phyloP scores from a whole-genome alignment of 441 rosid genomes.

The Gossypium lobatum region DNA sequence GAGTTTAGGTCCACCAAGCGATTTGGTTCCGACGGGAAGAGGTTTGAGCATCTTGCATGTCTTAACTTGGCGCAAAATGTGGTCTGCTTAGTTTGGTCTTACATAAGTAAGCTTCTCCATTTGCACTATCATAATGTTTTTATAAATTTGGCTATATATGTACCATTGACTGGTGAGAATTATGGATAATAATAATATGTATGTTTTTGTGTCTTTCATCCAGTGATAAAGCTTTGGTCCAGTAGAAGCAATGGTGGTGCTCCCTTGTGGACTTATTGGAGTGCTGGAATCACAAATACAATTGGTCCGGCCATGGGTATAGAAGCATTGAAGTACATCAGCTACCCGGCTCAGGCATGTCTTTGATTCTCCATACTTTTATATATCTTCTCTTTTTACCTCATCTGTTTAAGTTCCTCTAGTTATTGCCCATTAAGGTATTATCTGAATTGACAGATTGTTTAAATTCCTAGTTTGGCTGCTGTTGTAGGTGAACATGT shows the following conservation, averaged over 20 bases:
- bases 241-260: slow-evolving; percentile 52
- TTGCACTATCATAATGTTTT: not conserved
- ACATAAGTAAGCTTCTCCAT: slow-evolving; percentile 49
- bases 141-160: not conserved
- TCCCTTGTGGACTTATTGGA: slow-evolving; percentile 94
- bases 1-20: slow-evolving; percentile 71
- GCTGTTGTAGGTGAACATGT: not conserved
- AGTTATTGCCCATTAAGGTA: not conserved
- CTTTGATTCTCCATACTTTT: not conserved
- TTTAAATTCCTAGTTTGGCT: not conserved
- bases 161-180: not conserved
- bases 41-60: slow-evolving; percentile 87
- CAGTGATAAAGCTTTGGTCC: slow-evolving; percentile 94
- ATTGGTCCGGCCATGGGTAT: slow-evolving; percentile 98
- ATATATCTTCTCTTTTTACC: not conserved
- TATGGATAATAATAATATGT: not conserved
- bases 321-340: slow-evolving; percentile 84
- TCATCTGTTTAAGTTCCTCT: not conserved
- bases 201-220: slow-evolving; percentile 6
- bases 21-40: slow-evolving; percentile 73
- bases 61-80: slow-evolving; percentile 84
- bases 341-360: slow-evolving; percentile 93
- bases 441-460: not conserved
- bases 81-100: slow-evolving; percentile 78
- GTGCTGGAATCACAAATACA: slow-evolving; percentile 92